These are phyloP conservation scores for Stachybotrys chlorohalonatus DNA, from an alignment of 2,329 filamentous ascomycete genomes.

Conservation along the genomic window DNA sequence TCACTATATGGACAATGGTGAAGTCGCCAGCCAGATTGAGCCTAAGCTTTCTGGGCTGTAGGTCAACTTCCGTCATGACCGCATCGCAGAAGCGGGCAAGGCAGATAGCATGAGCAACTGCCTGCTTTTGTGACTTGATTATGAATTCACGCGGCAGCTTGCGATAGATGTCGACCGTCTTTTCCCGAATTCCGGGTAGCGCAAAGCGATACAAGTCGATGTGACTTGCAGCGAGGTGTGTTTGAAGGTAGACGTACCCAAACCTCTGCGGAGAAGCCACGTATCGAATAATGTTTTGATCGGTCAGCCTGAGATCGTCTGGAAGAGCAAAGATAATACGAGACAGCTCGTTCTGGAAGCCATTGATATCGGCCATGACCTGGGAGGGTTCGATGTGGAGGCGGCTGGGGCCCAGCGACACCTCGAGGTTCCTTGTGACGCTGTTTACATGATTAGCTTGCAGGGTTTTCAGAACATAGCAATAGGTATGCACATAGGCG, in stretches of 20 bases:
- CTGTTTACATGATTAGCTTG: constrained; percentile 5
- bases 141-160: constrained; percentile 27
- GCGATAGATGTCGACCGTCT: constrained; percentile 19
- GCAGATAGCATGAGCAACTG: constrained; percentile 27
- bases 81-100: constrained; percentile 25
- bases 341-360: constrained; percentile 27
- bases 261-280: constrained; percentile 19
- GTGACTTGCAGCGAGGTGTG: constrained; percentile 23
- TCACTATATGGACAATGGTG: constrained; percentile 20
- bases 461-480: background rate
- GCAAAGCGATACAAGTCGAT: constrained; percentile 30
- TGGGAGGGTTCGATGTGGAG: constrained; percentile 23
- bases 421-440: constrained; percentile 15
- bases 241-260: constrained; percentile 28
- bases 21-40: constrained; percentile 19
- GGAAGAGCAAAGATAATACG: constrained; percentile 25
- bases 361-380: constrained; percentile 26
- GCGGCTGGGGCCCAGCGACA: constrained; percentile 7
- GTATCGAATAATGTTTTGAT: constrained; percentile 22
- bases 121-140: constrained; percentile 26
- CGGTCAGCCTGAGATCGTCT: constrained; percentile 20
- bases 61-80: constrained; percentile 18
- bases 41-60: constrained; percentile 12
- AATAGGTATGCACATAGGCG: background rate
- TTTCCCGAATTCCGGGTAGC: constrained; percentile 23